Base-by-base conservation (phyloP, 805 yeast genomes). In the Barnettozyma wickerhamii region DNA sequence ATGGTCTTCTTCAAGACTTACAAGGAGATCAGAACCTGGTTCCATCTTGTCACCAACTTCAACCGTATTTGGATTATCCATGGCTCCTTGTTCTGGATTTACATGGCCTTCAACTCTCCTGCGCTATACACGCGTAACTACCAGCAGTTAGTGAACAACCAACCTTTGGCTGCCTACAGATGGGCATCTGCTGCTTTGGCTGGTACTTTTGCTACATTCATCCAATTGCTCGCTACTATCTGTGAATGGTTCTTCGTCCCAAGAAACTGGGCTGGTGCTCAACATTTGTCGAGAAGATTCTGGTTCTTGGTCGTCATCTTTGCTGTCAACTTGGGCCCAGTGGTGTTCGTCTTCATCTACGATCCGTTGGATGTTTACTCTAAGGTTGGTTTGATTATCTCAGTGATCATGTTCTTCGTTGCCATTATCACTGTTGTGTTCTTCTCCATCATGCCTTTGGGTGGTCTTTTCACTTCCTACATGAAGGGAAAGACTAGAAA, bases 251-350 rank as follows among this genome's bases (percentile, higher is more conserved):
- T 81, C 62, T 93, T 89, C 58, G 98, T 93, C 47, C 99, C 99
- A 52, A 83, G 98, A 68, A 79, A 83, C 55, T 93, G 98, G 98
- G 95, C 98, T 27, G 99, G 99, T 67, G 97, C 98, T 64, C 98
- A 91, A 70, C 96, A 86, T 64, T 76, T 93, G 60, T 70, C 88
- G 29, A 87, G 96, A 68, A 83, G 99, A 63, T 72, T 93, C 56
- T 60, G 81, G 72, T 84, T 90, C 61, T 66, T 91, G 62, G 51
- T 82, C 40, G 50, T 77, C 38, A 77, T 89, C 51, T 71, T 89
- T 42, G 72, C 69, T 40, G 56, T 81, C 48, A 93, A 91, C 66
- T 71, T 91, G 59, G 95, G 82, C 52, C 95, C 98, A 29, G 79
- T 87, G 24, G 79, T 87, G 41, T 93, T 86, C 59, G 81, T 90